Evolutionary conservation across 495 filamentous ascomycete species (phyloP).

Genomic region (Neurospora hispaniola): DNA sequence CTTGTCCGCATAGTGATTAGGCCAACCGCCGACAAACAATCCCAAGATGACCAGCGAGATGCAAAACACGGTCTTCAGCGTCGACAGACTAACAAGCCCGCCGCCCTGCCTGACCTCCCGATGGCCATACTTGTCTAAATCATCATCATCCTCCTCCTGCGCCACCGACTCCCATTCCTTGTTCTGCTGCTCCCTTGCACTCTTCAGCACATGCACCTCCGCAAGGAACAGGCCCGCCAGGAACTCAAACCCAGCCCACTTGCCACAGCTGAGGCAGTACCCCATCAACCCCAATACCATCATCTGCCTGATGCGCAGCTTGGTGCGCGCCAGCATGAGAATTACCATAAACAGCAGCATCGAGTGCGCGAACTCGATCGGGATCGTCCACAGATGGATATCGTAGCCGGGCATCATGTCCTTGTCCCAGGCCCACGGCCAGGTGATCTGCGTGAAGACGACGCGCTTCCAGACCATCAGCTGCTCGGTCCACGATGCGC

Average conservation of each 20-base stretch:
- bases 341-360: slow-evolving; percentile 51
- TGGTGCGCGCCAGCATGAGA: slow-evolving; percentile 42
- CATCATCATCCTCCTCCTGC: slow-evolving; percentile 3
- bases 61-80: slow-evolving; percentile 10
- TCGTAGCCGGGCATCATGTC: slow-evolving; percentile 48
- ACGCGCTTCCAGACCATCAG: slow-evolving; percentile 40
- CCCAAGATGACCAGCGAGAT: slow-evolving; percentile 23
- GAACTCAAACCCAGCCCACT: slow-evolving; percentile 52
- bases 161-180: slow-evolving; percentile 11
- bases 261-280: slow-evolving; percentile 48
- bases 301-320: slow-evolving; percentile 34
- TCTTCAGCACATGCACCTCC: slow-evolving; percentile 38
- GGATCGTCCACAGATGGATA: slow-evolving; percentile 57
- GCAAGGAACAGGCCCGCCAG: slow-evolving; percentile 49
- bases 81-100: background rate
- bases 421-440: slow-evolving; percentile 44
- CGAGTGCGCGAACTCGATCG: slow-evolving; percentile 53
- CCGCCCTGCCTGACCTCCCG: background rate
- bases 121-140: background rate
- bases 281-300: slow-evolving; percentile 35
- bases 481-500: slow-evolving; percentile 30
- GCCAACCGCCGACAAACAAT: slow-evolving; percentile 36
- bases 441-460: slow-evolving; percentile 34
- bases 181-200: slow-evolving; percentile 2
- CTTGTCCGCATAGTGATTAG: slow-evolving; percentile 26